Evolutionary conservation across 1,284 basidiomycete species (phyloP).

Genomic region (Spongispora temasekensis): DNA sequence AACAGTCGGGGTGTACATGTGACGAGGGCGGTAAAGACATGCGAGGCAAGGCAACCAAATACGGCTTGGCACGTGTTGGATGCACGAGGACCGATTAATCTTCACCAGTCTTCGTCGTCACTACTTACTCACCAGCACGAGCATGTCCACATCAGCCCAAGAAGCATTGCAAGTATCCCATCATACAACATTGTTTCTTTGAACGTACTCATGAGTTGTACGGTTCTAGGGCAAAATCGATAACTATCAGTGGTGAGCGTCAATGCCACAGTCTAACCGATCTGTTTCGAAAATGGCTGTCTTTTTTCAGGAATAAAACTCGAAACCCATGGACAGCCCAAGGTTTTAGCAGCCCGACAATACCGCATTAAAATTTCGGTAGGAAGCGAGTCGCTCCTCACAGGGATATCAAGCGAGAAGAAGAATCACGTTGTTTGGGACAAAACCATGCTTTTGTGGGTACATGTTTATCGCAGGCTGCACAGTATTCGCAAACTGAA

Average conservation of each 20-base stretch:
- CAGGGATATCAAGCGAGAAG: not conserved
- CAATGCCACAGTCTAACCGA: not conserved
- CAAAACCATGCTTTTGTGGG: not conserved
- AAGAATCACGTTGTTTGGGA: not conserved
- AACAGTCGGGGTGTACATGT: no score
- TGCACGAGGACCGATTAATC: no score
- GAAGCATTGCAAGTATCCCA: no score
- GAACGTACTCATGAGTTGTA: no score
- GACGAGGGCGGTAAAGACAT: no score
- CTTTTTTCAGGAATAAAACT: not conserved
- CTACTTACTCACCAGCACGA: no score
- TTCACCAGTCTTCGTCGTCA: no score
- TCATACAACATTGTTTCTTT: no score
- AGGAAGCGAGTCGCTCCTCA: not conserved
- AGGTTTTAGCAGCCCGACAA: not conserved
- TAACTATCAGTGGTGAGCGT: not conserved
- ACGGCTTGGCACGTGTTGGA: no score
- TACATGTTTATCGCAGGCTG: not conserved
- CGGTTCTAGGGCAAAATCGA: not conserved
- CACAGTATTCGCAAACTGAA: not conserved
- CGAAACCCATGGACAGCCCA: no score
- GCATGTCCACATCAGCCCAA: no score
- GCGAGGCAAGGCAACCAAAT: no score
- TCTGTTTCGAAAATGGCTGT: not conserved
- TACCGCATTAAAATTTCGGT: not conserved